A percentile compares a stretch with the other conserved stretches of the same genome.
Evolutionary conservation across 2,329 filamentous ascomycete species (phyloP).

Genomic region (Phialophora expanda): DNA sequence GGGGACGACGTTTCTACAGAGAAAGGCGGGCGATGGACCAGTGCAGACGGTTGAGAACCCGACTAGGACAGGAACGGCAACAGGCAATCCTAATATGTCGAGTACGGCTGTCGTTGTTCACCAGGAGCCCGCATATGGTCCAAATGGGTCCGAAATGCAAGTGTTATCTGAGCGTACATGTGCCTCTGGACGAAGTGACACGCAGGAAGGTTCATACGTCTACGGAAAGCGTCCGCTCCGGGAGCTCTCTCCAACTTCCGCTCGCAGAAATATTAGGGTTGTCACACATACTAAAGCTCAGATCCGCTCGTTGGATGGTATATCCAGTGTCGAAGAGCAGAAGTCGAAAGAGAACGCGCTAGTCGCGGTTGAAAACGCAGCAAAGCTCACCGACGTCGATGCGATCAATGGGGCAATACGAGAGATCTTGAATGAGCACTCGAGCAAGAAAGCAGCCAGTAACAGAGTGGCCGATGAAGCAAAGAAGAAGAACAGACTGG

Average conservation of each 20-base stretch:
- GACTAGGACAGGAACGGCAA: background rate
- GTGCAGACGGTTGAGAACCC: slow-evolving; percentile 1
- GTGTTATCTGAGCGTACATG: background rate
- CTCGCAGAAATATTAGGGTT: slow-evolving; percentile 25
- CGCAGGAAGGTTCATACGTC: slow-evolving; percentile 8
- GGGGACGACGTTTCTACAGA: slow-evolving; percentile 24
- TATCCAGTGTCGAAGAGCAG: slow-evolving; percentile 21
- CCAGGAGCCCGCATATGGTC: background rate
- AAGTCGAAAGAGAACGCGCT: slow-evolving; percentile 14
- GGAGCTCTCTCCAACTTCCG: slow-evolving; percentile 43
- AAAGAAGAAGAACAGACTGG: slow-evolving; percentile 45
- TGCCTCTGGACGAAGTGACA: slow-evolving; percentile 16
- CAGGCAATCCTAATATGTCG: slow-evolving; percentile 5
- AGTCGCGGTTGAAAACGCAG: background rate
- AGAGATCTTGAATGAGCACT: slow-evolving; percentile 50
- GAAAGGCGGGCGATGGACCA: slow-evolving; percentile 10
- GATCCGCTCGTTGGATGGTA: slow-evolving; percentile 28
- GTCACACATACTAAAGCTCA: slow-evolving; percentile 22
- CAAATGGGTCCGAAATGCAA: background rate
- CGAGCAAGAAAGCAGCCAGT: slow-evolving; percentile 38
- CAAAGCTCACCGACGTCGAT: slow-evolving; percentile 23
- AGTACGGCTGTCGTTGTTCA: background rate
- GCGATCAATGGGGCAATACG: slow-evolving; percentile 48
- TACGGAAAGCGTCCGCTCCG: slow-evolving; percentile 39
- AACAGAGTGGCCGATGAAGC: slow-evolving; percentile 35